phyloP scores from a whole-genome alignment of 1,139 yeast genomes.

The Magnusiomyces paraingens region DNA sequence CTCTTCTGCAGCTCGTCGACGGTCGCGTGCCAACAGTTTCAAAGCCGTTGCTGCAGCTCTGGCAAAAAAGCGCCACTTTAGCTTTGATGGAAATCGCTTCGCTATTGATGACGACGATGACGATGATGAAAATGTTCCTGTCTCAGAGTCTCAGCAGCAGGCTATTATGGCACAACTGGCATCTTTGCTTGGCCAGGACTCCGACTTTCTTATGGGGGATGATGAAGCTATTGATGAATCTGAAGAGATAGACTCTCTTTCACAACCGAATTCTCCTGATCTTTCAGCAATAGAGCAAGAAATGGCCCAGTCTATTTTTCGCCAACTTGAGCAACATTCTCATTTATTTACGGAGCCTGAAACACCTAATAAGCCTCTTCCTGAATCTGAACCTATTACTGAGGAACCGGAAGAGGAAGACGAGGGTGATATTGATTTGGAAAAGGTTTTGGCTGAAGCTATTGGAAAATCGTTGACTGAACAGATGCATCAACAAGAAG shows the following conservation, averaged over 20 bases:
- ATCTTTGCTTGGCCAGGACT: slow-evolving; percentile 13
- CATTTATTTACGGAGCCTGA: not conserved
- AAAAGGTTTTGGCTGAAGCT: slow-evolving; percentile 5
- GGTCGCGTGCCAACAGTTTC: not conserved
- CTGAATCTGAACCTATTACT: not conserved
- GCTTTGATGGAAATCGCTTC: not conserved
- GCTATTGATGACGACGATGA: slow-evolving; percentile 27
- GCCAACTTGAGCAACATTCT: not conserved
- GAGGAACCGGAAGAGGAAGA: not conserved
- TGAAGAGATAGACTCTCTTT: not conserved
- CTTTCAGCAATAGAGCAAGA: not conserved
- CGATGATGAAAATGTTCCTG: slow-evolving; percentile 5
- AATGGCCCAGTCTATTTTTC: not conserved
- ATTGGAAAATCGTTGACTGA: slow-evolving; percentile 4
- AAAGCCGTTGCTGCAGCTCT: not conserved
- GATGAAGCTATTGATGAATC: slow-evolving; percentile 2
- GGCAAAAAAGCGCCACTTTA: not conserved
- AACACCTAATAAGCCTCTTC: not conserved
- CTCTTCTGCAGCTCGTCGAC: not conserved
- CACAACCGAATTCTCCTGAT: not conserved
- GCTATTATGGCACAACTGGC: slow-evolving; percentile 15
- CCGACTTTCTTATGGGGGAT: slow-evolving; percentile 1
- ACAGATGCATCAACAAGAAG: slow-evolving; percentile 9
- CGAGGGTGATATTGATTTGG: not conserved
- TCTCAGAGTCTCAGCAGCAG: slow-evolving; percentile 8